Evolutionary conservation across 345 rosid genomes (phyloP).

Genomic region (Angophora floribunda): DNA sequence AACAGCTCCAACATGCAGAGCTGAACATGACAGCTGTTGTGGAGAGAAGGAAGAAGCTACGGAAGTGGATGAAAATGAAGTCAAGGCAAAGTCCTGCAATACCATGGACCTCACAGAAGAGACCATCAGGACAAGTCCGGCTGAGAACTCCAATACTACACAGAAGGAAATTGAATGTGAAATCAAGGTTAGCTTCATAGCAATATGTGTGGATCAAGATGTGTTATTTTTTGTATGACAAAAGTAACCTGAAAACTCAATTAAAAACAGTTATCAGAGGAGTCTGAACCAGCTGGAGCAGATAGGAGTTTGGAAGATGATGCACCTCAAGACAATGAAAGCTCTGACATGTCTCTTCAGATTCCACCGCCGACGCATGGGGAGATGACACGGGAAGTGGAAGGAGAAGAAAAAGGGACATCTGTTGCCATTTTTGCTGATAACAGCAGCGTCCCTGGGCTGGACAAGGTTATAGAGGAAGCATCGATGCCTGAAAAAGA

Average conservation of each 20-base stretch:
- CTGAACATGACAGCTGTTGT: not conserved
- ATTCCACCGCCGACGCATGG: not conserved
- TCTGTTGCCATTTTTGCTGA: not conserved
- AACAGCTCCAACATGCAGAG: not conserved
- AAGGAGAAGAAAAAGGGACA: not conserved
- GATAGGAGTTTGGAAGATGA: not conserved
- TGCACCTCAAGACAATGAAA: not conserved
- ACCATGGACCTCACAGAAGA: not conserved
- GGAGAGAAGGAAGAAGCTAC: not conserved
- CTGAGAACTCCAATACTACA: not conserved
- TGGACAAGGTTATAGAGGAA: not conserved
- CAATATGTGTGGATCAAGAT: not conserved
- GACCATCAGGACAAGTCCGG: not conserved
- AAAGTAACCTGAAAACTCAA: not conserved
- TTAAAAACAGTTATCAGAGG: not conserved
- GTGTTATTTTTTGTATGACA: not conserved
- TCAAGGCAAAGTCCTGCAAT: not conserved
- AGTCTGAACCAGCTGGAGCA: not conserved
- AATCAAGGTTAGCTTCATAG: not conserved
- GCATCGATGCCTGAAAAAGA: accelerated
- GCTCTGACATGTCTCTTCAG: not conserved
- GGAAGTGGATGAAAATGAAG: not conserved
- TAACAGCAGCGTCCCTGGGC: not conserved
- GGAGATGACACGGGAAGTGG: not conserved
- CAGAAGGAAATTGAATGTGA: not conserved